A percentile compares a stretch with the other conserved stretches of the same genome.
Evolutionary conservation across 306 rosid species (phyloP).

Genomic region (Rosa persica): DNA sequence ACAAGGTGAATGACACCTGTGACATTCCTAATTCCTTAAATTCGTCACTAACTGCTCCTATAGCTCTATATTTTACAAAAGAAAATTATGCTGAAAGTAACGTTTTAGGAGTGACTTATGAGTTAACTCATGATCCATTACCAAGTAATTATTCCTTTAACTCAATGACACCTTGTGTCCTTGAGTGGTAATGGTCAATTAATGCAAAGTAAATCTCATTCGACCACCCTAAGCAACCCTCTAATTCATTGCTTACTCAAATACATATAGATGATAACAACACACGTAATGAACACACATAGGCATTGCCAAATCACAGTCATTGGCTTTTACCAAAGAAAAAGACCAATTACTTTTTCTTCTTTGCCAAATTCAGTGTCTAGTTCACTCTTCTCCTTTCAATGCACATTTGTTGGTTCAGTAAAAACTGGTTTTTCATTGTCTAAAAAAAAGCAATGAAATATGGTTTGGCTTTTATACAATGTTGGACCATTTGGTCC

Average conservation of each 20-base stretch:
- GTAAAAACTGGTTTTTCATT: background rate
- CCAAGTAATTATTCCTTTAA: background rate
- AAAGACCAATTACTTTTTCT: background rate
- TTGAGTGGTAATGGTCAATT: background rate
- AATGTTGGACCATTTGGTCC: background rate
- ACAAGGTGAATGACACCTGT: background rate
- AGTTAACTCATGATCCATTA: background rate
- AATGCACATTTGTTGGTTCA: background rate
- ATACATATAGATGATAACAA: background rate
- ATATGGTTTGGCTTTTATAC: background rate
- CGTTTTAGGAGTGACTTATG: background rate
- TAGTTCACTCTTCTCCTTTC: background rate
- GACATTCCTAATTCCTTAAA: too few relatives aligned
- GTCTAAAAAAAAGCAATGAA: background rate
- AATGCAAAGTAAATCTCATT: background rate
- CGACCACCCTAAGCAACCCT: conserved; percentile 9
- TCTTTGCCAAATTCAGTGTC: background rate
- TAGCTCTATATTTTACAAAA: background rate
- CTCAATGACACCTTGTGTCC: background rate
- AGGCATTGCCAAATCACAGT: background rate
- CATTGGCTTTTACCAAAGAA: background rate
- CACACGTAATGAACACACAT: conserved; percentile 7
- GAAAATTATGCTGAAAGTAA: background rate
- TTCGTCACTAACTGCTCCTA: background rate
- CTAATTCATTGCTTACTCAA: background rate